phyloP scores from a whole-genome alignment of 371 early-diverging fungal species.

The Thermomucor indicae-seudaticae region DNA sequence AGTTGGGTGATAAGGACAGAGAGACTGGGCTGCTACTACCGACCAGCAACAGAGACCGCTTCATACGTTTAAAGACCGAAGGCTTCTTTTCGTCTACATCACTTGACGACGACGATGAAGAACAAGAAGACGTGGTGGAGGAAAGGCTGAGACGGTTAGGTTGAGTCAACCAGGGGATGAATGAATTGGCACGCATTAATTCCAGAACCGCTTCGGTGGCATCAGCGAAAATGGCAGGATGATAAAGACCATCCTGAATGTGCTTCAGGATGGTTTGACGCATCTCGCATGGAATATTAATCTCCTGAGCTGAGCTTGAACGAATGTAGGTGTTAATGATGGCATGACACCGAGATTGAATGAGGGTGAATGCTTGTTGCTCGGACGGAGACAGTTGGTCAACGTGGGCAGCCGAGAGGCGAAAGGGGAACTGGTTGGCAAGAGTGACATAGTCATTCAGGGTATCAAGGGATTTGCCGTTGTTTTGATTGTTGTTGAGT shows the following conservation, averaged over 20 bases:
- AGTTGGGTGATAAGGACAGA: background rate
- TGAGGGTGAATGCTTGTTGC: background rate
- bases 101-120: background rate
- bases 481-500: too few species aligned
- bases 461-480: background rate
- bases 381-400: background rate
- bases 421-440: background rate
- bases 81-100: background rate
- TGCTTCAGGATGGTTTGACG: conserved; percentile 32
- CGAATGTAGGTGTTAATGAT: conserved; percentile 30
- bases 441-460: background rate
- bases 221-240: conserved; percentile 25
- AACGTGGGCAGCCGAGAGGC: conserved; percentile 1
- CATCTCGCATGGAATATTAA: conserved; percentile 50
- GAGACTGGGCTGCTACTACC: background rate
- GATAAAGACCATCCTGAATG: conserved; percentile 15
- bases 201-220: conserved; percentile 40
- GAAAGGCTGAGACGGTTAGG: background rate
- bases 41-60: background rate
- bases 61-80: background rate
- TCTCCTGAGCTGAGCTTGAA: conserved; percentile 45
- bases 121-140: background rate
- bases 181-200: conserved; percentile 45
- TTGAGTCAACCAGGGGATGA: conserved; percentile 29
- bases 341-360: conserved; percentile 10